phyloP scores from a whole-genome alignment of 2,329 filamentous ascomycete species.

The Dactylonectria estremocensis region DNA sequence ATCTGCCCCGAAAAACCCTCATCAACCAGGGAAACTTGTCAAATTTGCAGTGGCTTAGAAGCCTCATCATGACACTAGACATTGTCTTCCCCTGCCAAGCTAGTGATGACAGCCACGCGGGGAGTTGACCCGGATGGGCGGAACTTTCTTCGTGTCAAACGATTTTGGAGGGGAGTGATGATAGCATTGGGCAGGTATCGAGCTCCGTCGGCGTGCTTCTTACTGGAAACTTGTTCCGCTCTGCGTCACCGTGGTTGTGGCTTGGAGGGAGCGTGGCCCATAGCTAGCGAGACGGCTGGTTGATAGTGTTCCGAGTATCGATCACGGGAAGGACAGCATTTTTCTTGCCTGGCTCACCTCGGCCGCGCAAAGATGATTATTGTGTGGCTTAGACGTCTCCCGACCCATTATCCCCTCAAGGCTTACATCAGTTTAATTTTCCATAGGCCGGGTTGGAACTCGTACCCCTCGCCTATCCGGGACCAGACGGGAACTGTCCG shows the following conservation, averaged over 20 bases:
- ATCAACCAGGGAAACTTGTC: background rate
- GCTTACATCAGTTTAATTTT: constrained; percentile 19
- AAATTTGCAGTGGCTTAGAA: constrained; percentile 17
- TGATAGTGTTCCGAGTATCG: constrained; percentile 10
- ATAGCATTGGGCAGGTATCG: constrained; percentile 7
- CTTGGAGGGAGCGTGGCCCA: constrained; percentile 4
- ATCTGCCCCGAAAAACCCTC: constrained; percentile 3
- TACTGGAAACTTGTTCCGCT: background rate
- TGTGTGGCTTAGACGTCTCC: constrained; percentile 25
- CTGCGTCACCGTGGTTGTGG: constrained; percentile 8
- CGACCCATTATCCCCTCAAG: constrained; percentile 9
- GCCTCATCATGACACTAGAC: constrained; percentile 2
- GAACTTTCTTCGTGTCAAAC: background rate
- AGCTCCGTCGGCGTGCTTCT: background rate
- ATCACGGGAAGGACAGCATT: background rate
- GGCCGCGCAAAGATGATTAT: constrained; percentile 9
- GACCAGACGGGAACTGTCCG: background rate
- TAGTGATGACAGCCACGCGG: background rate
- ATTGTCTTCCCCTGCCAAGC: background rate
- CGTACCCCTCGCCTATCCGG: background rate
- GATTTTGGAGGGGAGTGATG: constrained; percentile 1
- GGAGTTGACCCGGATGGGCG: background rate
- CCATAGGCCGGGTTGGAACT: background rate
- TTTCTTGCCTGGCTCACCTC: constrained; percentile 9
- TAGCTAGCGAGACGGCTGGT: constrained; percentile 13